A percentile compares a stretch with the other conserved stretches of the same genome.
Conservation (phyloP, 768 basidiomycete genomes). For the Holtermannia corniformis region DNA sequence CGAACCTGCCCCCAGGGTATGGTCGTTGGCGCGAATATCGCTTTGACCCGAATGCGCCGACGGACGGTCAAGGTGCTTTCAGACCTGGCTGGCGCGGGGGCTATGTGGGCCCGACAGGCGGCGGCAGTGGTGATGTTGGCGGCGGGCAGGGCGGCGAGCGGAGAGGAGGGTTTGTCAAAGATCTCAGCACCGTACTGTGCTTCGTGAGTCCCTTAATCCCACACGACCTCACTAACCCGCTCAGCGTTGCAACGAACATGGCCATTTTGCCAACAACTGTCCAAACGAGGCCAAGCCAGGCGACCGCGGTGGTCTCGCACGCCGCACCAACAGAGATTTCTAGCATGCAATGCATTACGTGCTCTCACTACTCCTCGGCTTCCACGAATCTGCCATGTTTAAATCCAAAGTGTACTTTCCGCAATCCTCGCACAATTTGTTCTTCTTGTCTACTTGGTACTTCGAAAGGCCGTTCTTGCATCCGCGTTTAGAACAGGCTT, state of each 20-base stretch:
- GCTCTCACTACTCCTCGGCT: too few species aligned
- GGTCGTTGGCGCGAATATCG: constrained; percentile 51
- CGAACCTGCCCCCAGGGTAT: constrained; percentile 63
- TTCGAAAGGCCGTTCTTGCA: too few species aligned
- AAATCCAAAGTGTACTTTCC: too few species aligned
- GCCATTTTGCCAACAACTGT: constrained; percentile 93
- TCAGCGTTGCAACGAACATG: constrained; percentile 73
- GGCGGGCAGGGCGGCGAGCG: constrained; percentile 12
- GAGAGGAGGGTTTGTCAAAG: constrained; percentile 31
- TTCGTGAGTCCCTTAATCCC: constrained; percentile 27
- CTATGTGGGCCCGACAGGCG: constrained; percentile 11
- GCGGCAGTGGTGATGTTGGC: constrained; percentile 14
- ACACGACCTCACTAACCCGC: neutral
- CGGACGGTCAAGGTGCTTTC: constrained; percentile 36
- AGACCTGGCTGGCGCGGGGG: constrained; percentile 32
- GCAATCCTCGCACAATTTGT: too few species aligned
- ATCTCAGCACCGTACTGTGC: constrained; percentile 38
- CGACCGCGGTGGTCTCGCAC: constrained; percentile 63
- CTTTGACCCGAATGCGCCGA: constrained; percentile 33
- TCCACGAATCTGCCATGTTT: too few species aligned
- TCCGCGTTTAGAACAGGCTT: too few species aligned
- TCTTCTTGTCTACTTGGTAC: too few species aligned
- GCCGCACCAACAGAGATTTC: constrained; percentile 13
- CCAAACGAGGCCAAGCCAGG: constrained; percentile 83
- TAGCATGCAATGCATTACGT: too few species aligned